Evolutionary conservation across 2,329 filamentous ascomycete genomes (phyloP).

Genomic region (Plectosphaerella cucumerina): DNA sequence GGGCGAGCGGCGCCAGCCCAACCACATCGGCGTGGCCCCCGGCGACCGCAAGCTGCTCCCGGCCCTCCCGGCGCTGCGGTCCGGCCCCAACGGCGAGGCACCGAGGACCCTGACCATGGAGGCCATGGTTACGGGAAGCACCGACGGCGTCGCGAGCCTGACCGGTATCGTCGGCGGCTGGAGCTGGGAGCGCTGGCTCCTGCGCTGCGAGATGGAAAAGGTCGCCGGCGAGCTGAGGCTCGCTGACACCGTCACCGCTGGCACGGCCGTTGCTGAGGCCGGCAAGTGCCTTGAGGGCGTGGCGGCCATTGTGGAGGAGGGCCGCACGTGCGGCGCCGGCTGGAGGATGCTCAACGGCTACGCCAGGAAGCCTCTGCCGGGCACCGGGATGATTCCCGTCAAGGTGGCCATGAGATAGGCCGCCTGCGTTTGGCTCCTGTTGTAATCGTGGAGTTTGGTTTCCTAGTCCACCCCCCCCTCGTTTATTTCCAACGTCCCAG

Average conservation of each 20-base stretch:
- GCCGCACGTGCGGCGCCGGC: conserved; percentile 51
- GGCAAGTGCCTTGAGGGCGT: conserved; percentile 58
- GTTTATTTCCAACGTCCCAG: too few species aligned
- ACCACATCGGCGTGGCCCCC: conserved; percentile 20
- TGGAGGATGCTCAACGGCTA: conserved; percentile 61
- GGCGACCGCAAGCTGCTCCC: conserved; percentile 20
- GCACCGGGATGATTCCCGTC: conserved; percentile 29
- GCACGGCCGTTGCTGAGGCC: conserved; percentile 49
- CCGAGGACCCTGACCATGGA: conserved; percentile 51
- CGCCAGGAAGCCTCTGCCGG: conserved; percentile 52
- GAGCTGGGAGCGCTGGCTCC: conserved; percentile 95
- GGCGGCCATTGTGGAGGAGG: conserved; percentile 60
- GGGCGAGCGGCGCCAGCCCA: conserved; percentile 48
- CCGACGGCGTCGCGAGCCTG: conserved; percentile 67
- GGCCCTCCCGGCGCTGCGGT: conserved; percentile 1
- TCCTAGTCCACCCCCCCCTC: too few species aligned
- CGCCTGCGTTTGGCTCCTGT: too few species aligned
- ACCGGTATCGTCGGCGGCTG: conserved; percentile 81
- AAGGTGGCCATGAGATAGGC: background rate
- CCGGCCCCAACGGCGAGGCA: conserved; percentile 29
- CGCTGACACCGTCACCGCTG: conserved; percentile 46
- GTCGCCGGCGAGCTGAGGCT: conserved; percentile 61
- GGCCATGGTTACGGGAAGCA: conserved; percentile 63
- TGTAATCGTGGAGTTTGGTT: too few species aligned
- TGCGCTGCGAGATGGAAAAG: conserved; percentile 82